Evolutionary conservation across 345 rosid genomes (phyloP), one percentile per base, ranked within the genome.

Genomic region (Citropsis articulata): DNA sequence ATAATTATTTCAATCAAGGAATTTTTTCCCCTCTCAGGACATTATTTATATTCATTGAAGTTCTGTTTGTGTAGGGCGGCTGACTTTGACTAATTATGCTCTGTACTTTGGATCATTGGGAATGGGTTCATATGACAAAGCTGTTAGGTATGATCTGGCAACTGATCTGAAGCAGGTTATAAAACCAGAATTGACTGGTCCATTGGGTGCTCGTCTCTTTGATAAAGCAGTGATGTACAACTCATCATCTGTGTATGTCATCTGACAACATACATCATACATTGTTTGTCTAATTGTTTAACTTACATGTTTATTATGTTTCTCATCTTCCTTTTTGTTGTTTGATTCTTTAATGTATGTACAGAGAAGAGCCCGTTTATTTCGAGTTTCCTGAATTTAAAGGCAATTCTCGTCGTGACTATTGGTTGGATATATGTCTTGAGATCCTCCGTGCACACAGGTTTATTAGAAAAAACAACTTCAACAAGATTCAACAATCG

Each of bases 181-280:
- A 75, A 95, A 86, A 84, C 94, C 98, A 66, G 98, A 93, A 82
- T 79, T 92, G 83, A 95, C 98, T 65, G 99, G 97, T 74, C 99
- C 97, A 45, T 75, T 93, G 87, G 99, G 98, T 73, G 97, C 98
- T 86, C 94, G 99, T 72, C 88, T 95, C 70, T 95, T 95, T 81
- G 98, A 95, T 83, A 95, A 92, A 84, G 99, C 98, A 77, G 93
- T 95, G 81, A 91, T 93, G 97, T 95, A 91, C 92, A 93, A 90
- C 73, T 95, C 99, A 38, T 72, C 79, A 81, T 72, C 83, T 28
- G 75, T 89, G 98, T 95, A 91, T 67, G 98, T 89, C 77, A 59
- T 81, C 82, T 71, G 56, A 66, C 72, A 38, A 61, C 79, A 50
- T 71, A 57, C 50, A 31, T 50, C 55, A 62, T 35, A 40, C 64